Evolutionary conservation across 495 filamentous ascomycete species (phyloP), one percentile per base, ranked within the genome.

Genomic region (Thozetella sp.): DNA sequence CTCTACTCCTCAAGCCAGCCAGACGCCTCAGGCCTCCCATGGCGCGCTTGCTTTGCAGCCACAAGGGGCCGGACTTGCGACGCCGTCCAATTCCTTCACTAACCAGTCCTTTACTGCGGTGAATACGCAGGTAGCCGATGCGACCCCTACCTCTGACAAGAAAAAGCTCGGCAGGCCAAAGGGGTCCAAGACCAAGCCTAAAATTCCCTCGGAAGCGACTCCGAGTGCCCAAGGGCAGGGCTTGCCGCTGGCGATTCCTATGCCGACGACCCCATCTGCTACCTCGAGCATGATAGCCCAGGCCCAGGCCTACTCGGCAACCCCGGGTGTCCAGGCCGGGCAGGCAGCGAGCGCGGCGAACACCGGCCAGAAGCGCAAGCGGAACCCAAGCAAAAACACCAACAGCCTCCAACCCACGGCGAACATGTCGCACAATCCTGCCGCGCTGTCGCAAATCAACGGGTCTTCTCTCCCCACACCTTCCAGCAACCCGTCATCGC

Each of bases 71-170:
- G 9, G n/a, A n/a, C n/a, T n/a, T 11, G 12, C 43, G 43, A 48
- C 4, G 11, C 20, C 43, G 43, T 4, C 43, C n/a, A 9, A 4
- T 9, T 3, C n/a, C 9, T 48, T 48, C 43, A 20, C 10, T 10
- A 62, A 63, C n/a, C 59, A 55, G 22, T 62, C 67, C 2, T 70
- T 68, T 34, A 70, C 65, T 22, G 65, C 67, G 22, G 67, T 66
- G 50, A 70, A 70, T 22, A 58, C 6, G 4, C 43, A 48, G n/a
- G 43, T 19, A 3, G n/a, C 9, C n/a, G 20, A 60, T 9, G 26
- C 40, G 3, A 17, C 51, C 12, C 40, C 54, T 24, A 56, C 22
- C 25, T 22, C 64, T n/a, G 13, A 56, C n/a, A 61, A 58, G 43
- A 63, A 54, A 40, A 60, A 37, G 46, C 20, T n/a, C 6, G 24